phyloP scores from a whole-genome alignment of 768 basidiomycete species.

The Calocera viscosa region DNA sequence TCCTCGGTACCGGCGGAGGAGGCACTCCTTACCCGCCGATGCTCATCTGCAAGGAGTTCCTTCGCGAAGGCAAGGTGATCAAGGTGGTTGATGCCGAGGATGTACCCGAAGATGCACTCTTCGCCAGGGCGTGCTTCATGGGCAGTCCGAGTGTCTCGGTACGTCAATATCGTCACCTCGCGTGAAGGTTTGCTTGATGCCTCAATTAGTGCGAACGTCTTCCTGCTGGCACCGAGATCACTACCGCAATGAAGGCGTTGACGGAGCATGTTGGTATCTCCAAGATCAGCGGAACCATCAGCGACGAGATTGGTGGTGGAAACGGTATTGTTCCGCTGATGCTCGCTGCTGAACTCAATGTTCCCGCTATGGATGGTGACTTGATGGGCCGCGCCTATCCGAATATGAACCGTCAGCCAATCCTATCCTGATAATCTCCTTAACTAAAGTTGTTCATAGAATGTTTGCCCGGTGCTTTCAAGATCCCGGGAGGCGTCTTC shows the following conservation, averaged over 20 bases:
- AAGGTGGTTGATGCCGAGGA: conserved; percentile 36
- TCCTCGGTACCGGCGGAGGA: conserved; percentile 53
- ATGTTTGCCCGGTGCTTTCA: conserved; percentile 2
- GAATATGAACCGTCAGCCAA: conserved; percentile 16
- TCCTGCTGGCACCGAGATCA: conserved; percentile 14
- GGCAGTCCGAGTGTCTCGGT: conserved; percentile 20
- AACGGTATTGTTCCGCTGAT: conserved; percentile 30
- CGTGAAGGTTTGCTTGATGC: too few species aligned
- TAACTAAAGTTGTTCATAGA: background rate
- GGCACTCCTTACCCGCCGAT: conserved; percentile 45
- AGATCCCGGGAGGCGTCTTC: conserved; percentile 18
- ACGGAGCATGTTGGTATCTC: conserved; percentile 19
- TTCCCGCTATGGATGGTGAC: conserved; percentile 28
- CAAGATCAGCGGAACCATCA: conserved; percentile 18
- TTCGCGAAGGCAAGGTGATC: conserved; percentile 38
- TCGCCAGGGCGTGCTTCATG: conserved; percentile 35
- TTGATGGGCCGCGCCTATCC: conserved; percentile 35
- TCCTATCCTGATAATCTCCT: background rate
- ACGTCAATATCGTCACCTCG: background rate
- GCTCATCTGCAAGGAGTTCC: conserved; percentile 38
- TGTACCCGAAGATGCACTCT: conserved; percentile 33
- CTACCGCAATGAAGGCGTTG: conserved; percentile 17
- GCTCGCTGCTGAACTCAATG: conserved; percentile 12
- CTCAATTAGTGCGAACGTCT: conserved; percentile 12
- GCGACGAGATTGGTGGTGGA: conserved; percentile 34